Evolutionary conservation across 2,329 filamentous ascomycete genomes (phyloP), one percentile per base, ranked within the genome.

Genomic region (Sclerotinia glacialis): DNA sequence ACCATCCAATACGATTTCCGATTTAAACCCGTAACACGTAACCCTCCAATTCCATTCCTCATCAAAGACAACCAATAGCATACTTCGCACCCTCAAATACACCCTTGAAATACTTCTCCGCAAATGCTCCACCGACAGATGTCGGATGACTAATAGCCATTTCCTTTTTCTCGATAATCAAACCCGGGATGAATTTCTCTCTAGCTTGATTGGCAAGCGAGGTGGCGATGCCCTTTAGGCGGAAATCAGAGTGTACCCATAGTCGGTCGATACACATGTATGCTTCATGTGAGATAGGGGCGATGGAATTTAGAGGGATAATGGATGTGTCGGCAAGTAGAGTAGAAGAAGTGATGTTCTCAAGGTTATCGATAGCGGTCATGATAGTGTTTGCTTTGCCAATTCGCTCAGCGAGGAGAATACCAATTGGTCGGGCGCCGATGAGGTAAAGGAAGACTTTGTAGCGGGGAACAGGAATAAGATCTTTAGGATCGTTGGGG

Each of bases 131-230:
- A 47, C 87, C 87, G 72, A 82, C 84, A 70, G 84, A 83, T 0
- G 87, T 89, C n/a, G 86, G 86, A 72, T 88, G 85, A 71, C 85
- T 88, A 77, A 89, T 89, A 3, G 86, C 86, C 49, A 89, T 79
- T 72, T 82, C 76, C 14, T 80, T 78, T 74, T 85, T 86, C 23
- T 81, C 78, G 58, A 87, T 79, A 49, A 80, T 80, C 76, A 85
- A 78, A 2, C 83, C 82, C 68, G 84, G 83, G 64, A 85, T 79
- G 72, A 86, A 86, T 71, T 69, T 81, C 67, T 78, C 79, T 65
- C 83, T 78, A 31, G 84, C 83, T 65, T 80, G 81, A 67, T 89
- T 83, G 23, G 89, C 75, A 55, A 89, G 76, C 65, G 80, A 79
- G 63, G 81, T 81, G 5, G 86, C 87, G 63, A 88, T 82, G 11